Evolutionary conservation across 2,329 filamentous ascomycete genomes (phyloP).

Genomic region (Paecilomyces formosus): DNA sequence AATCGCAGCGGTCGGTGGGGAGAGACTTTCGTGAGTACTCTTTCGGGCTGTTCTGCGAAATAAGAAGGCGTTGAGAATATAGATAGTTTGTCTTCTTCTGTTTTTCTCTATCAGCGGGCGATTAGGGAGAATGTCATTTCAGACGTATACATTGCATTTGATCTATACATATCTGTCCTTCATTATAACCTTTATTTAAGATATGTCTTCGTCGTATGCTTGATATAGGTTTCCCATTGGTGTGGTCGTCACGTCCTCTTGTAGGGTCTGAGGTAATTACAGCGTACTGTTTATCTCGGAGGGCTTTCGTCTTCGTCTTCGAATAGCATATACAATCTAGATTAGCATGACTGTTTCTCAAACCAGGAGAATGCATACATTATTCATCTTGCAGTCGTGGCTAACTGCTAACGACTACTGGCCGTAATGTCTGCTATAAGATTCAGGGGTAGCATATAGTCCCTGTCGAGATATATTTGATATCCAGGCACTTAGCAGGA

Average conservation of each 20-base stretch:
- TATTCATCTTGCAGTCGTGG: neutral
- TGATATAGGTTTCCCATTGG: neutral
- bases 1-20: constrained; percentile 25
- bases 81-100: neutral
- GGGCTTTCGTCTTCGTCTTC: too few species aligned
- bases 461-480: neutral
- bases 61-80: neutral
- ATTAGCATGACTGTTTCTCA: neutral
- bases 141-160: neutral
- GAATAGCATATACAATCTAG: neutral
- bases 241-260: neutral
- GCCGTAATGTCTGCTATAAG: neutral
- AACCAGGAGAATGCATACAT: neutral
- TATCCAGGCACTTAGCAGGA: neutral
- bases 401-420: neutral
- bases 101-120: neutral
- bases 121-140: neutral
- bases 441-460: neutral
- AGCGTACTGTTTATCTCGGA: too few species aligned
- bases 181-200: neutral
- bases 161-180: neutral
- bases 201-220: neutral
- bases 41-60: constrained; percentile 8
- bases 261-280: neutral
- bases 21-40: constrained; percentile 19